Base-by-base conservation (phyloP, 148 eudicot species). In the Dysphania ambrosioides region DNA sequence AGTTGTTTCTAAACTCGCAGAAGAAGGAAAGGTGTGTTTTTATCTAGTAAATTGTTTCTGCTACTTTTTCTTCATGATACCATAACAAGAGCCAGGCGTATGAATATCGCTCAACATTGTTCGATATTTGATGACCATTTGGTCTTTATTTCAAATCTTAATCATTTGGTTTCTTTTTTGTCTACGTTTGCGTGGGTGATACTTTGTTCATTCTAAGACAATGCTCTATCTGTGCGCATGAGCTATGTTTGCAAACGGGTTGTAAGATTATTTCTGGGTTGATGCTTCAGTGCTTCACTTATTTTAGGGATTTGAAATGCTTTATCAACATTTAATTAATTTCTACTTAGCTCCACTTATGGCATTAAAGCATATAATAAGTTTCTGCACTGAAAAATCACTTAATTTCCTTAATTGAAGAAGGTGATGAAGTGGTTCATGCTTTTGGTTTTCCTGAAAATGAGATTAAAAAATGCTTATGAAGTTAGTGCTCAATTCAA, bases 21-120 rank as follows among this genome's bases (percentile, higher is more conserved):
- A 95, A 83, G 99, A 95, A 80, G 97, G 97, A 65, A 95, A 90
- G 94, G 99, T 95, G 81, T 16, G 57, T 44, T 65, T 38, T 47
- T 32, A 32, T 21, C 5, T 53, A 72, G 21, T 4, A 10, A 6
- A 38, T 61, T 47, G 49, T 53, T 65, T 34, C n/a, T 66, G 21
- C 58, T 15, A 2, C n/a, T 58, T 41, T 30, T 23, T 71, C 41
- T 60, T 35, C 27, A 42, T 61, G 23, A 24, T 51, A 2, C 31
- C 6, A 35, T 0, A 71, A 29, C 15, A 62, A 70, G 66, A 51
- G 62, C 40, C 38, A 27, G n/a, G n/a, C 26, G 10, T 30, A 44
- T 70, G 41, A 10, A 23, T 21, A 35, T 5, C 47, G 24, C 31
- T 70, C n/a, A 41, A 29, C 36, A 31, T 55, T 19, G 31, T 6